phyloP scores from a whole-genome alignment of 1,284 basidiomycete species.

The Ustilago vetiveriae region DNA sequence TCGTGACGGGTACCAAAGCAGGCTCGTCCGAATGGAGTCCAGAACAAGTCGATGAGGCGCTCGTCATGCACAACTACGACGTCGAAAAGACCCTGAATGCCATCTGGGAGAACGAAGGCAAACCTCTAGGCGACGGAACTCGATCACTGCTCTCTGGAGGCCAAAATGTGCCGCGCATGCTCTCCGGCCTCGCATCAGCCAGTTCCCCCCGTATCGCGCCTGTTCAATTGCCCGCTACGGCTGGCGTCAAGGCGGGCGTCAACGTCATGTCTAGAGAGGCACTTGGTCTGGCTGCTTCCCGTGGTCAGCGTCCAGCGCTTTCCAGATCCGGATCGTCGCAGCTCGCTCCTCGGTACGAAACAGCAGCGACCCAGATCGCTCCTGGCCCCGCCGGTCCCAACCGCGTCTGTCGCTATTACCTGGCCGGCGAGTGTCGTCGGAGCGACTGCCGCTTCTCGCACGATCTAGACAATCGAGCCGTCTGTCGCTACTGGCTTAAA shows the following conservation, averaged over 20 bases:
- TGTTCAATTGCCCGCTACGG: constrained; percentile 31
- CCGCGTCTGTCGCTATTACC: constrained; percentile 89
- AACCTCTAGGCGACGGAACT: constrained; percentile 42
- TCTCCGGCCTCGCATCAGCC: neutral
- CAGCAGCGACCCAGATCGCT: constrained; percentile 3
- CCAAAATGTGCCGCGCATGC: constrained; percentile 4
- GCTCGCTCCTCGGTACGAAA: constrained; percentile 15
- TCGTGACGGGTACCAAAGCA: constrained; percentile 68
- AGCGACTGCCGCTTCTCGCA: constrained; percentile 90
- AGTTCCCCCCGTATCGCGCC: constrained; percentile 21
- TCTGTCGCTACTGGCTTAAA: constrained; percentile 96
- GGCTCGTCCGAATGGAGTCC: constrained; percentile 72
- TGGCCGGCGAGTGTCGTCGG: constrained; percentile 92
- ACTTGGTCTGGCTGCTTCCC: constrained; percentile 20
- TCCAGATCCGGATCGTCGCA: constrained; percentile 28
- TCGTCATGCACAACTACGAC: constrained; percentile 86
- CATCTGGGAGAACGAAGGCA: constrained; percentile 75
- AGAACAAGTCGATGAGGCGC: constrained; percentile 89
- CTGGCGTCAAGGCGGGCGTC: constrained; percentile 48
- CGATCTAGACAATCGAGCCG: constrained; percentile 71
- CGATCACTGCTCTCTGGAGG: constrained; percentile 30
- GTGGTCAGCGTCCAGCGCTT: constrained; percentile 21
- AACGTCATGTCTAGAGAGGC: constrained; percentile 52
- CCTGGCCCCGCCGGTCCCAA: constrained; percentile 21
- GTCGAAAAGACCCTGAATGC: constrained; percentile 93